Evolutionary conservation across 257 asterid genomes (phyloP).

Genomic region (Paraleonurus japonicus): DNA sequence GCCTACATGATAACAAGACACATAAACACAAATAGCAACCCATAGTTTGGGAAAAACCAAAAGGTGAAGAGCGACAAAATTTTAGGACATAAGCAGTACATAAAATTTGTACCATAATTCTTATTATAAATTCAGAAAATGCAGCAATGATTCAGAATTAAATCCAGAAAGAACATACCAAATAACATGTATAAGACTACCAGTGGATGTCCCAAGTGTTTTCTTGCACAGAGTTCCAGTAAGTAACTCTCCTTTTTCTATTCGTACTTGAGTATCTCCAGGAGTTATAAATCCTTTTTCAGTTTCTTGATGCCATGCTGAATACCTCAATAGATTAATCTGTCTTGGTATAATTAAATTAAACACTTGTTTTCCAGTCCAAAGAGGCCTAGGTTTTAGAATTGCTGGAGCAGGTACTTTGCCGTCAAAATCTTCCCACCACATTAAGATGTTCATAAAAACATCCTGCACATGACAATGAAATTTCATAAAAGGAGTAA

Average conservation of each 20-base stretch:
- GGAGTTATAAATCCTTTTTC: slow-evolving; percentile 91
- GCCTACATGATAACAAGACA: not conserved
- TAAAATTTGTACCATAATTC: not conserved
- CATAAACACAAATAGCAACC: not conserved
- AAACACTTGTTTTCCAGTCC: slow-evolving; percentile 99
- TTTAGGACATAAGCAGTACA: not conserved
- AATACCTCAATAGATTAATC: slow-evolving; percentile 79
- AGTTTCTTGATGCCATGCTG: slow-evolving; percentile 93
- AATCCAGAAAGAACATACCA: slow-evolving; percentile 48
- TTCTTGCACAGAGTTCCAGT: slow-evolving; percentile 97
- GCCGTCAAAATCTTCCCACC: slow-evolving; percentile 99
- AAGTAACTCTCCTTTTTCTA: slow-evolving; percentile 94
- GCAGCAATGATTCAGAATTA: slow-evolving; percentile 1
- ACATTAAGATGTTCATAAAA: slow-evolving; percentile 96
- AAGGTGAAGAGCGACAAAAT: not conserved
- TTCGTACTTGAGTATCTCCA: slow-evolving; percentile 95
- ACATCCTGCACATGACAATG: slow-evolving; percentile 66
- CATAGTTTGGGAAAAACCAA: not conserved
- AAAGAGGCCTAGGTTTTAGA: slow-evolving; percentile 94
- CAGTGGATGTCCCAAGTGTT: slow-evolving; percentile 93
- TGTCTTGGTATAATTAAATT: slow-evolving; percentile 93
- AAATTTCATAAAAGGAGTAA: not conserved
- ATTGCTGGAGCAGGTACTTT: slow-evolving; percentile 97
- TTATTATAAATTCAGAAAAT: too few relatives aligned
- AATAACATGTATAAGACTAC: slow-evolving; percentile 97